Evolutionary conservation across 306 rosid species (phyloP).

Genomic region (Malus domestica): ASM211411v1 NC_041795.1:34697501-34698000

Average conservation of each 20-base stretch:
- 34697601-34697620: neutral
- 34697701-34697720: neutral
- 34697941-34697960: too few species aligned
- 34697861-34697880: too few species aligned
- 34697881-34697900: too few species aligned
- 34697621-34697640: constrained; percentile 3
- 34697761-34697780: neutral
- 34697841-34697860: too few species aligned
- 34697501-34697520: neutral
- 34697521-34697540: constrained; percentile 1
- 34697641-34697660: constrained; percentile 1
- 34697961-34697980: too few species aligned
- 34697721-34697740: neutral
- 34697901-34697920: too few species aligned
- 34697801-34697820: too few species aligned
- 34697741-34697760: neutral
- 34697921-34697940: too few species aligned
- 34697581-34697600: constrained; percentile 11
- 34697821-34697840: too few species aligned
- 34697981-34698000: too few species aligned
- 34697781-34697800: too few species aligned
- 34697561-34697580: neutral
- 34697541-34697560: neutral
- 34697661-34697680: neutral
- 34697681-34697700: constrained; percentile 4